Evolutionary conservation across 2,329 filamentous ascomycete species (phyloP).

Genomic region (Dissoconium aciculare): DNA sequence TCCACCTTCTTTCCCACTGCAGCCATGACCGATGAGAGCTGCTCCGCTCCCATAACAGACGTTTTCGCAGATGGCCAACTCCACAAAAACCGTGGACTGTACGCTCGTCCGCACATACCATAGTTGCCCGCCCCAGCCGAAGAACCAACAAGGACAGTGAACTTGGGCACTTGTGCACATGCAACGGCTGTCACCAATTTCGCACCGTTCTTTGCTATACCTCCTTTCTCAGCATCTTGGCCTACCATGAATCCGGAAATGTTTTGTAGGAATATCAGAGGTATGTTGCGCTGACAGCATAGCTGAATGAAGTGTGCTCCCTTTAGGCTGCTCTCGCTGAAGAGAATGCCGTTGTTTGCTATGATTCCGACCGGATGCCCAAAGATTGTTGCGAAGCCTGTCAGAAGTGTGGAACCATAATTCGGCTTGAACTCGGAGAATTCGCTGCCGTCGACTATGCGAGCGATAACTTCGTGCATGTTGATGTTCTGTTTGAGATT

Average conservation of each 20-base stretch:
- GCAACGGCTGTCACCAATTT: slow-evolving; percentile 93
- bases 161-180: slow-evolving; percentile 87
- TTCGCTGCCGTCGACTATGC: slow-evolving; percentile 77
- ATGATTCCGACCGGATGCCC: slow-evolving; percentile 84
- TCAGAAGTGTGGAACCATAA: slow-evolving; percentile 80
- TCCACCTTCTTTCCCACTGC: slow-evolving; percentile 76
- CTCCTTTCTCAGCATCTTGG: slow-evolving; percentile 75
- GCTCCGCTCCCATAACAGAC: slow-evolving; percentile 89
- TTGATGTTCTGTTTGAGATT: slow-evolving; percentile 77
- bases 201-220: slow-evolving; percentile 94
- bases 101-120: slow-evolving; percentile 91
- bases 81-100: slow-evolving; percentile 80
- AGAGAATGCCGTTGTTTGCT: slow-evolving; percentile 90
- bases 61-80: slow-evolving; percentile 98
- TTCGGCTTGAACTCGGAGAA: slow-evolving; percentile 91
- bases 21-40: slow-evolving; percentile 85
- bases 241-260: slow-evolving; percentile 99
- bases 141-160: slow-evolving; percentile 89
- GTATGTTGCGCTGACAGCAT: slow-evolving; percentile 77
- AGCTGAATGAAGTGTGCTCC: slow-evolving; percentile 95
- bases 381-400: slow-evolving; percentile 73
- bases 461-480: slow-evolving; percentile 79
- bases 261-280: slow-evolving; percentile 87
- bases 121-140: slow-evolving; percentile 94
- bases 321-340: slow-evolving; percentile 78